Percentiles rank a stretch among this genome's conserved stretches.
Conservation (phyloP, 2,329 filamentous ascomycete genomes). For the Pseudogymnoascus sp. region DNA sequence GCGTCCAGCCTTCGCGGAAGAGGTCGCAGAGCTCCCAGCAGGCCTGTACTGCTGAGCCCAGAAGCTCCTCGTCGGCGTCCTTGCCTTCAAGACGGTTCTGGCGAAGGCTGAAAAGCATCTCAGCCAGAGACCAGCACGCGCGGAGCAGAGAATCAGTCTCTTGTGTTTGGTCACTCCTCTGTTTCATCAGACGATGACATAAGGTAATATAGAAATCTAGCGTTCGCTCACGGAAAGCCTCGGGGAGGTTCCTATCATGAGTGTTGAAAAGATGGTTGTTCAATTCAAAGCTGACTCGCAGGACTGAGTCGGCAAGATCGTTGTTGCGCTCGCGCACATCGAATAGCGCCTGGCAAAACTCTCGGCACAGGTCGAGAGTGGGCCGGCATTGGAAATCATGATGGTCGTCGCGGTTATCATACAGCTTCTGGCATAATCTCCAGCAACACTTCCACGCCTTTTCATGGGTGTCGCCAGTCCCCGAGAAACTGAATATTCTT, state of each 20-base stretch:
- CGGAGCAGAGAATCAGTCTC: constrained; percentile 79
- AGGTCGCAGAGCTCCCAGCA: constrained; percentile 94
- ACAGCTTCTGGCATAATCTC: constrained; percentile 84
- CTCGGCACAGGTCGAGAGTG: constrained; percentile 79
- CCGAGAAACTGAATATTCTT: constrained; percentile 66
- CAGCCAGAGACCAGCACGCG: constrained; percentile 83
- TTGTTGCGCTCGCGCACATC: constrained; percentile 75
- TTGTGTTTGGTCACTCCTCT: constrained; percentile 67
- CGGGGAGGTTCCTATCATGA: constrained; percentile 75
- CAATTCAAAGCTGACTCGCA: constrained; percentile 88
- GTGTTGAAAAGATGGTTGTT: constrained; percentile 95
- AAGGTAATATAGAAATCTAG: constrained; percentile 91
- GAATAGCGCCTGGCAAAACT: constrained; percentile 88
- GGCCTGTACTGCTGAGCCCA: constrained; percentile 82
- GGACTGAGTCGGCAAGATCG: constrained; percentile 74
- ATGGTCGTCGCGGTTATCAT: constrained; percentile 70
- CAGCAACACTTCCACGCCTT: constrained; percentile 92
- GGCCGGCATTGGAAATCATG: constrained; percentile 61
- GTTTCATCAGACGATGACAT: constrained; percentile 95
- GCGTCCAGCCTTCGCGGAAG: constrained; percentile 87
- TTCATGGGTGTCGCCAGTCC: constrained; percentile 71
- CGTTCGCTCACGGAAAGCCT: constrained; percentile 81
- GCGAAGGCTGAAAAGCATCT: constrained; percentile 86
- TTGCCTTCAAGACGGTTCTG: constrained; percentile 73
- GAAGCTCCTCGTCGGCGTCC: constrained; percentile 70